These are phyloP conservation scores for Saussurea involucrata DNA, from an alignment of 129 eudicot species.

Conservation along the genomic window DNA sequence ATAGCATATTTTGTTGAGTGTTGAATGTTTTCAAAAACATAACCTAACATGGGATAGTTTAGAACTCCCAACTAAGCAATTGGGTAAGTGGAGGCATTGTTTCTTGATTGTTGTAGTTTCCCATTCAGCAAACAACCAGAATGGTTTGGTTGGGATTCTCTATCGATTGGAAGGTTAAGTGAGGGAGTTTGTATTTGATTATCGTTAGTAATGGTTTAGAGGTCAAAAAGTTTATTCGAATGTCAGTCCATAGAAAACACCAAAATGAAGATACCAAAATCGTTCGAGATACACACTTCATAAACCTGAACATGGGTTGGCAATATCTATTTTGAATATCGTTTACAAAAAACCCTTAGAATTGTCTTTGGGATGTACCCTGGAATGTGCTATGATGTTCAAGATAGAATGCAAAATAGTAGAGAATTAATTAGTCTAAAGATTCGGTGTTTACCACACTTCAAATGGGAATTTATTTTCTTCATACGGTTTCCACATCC, in stretches of 20 bases:
- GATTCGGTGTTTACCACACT: neutral
- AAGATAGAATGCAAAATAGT: neutral
- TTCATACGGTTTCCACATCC: neutral
- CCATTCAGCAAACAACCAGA: neutral
- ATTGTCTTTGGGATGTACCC: neutral
- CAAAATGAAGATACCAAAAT: neutral
- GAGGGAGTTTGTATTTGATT: neutral
- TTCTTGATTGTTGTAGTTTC: no score
- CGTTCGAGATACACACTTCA: neutral
- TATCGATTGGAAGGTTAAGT: neutral
- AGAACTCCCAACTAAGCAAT: neutral
- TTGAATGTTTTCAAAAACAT: no score
- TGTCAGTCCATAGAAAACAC: neutral
- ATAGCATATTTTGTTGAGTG: no score
- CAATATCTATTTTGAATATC: neutral
- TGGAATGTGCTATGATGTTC: neutral
- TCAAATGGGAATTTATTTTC: neutral
- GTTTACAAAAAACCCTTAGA: no score
- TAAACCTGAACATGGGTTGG: neutral
- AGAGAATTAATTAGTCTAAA: neutral
- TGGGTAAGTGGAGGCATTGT: no score
- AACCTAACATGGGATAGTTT: neutral
- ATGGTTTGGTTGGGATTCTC: neutral
- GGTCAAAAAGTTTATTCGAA: neutral
- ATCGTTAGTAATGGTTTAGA: neutral